Base-by-base conservation (phyloP, 2,329 filamentous ascomycete genomes). In the Aspergillus fumigatiaffinis region DNA sequence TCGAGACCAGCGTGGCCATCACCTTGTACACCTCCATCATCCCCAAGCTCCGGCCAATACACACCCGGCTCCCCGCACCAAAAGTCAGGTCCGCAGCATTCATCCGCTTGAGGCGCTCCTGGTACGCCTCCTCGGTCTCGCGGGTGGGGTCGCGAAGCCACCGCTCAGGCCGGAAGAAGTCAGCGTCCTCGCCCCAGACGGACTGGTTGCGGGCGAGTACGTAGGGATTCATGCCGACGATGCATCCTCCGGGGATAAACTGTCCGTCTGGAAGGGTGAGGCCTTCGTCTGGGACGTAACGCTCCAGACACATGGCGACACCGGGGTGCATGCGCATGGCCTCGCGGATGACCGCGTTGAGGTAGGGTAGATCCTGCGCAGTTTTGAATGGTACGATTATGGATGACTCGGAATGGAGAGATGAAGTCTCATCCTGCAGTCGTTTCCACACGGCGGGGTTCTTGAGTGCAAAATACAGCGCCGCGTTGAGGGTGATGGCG, bases 1-100 rank as follows among this genome's bases (percentile, higher is more conserved):
- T 21, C n/a, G 55, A 59, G 17, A 84, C 69, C 26, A 86, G 71
- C 38, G 81, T 78, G 4, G 82, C 82, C 38, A 84, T 70, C 38
- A 85, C 76, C 74, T 86, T 87, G 72, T 84, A 83, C 63, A 84
- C 83, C 69, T 85, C 82, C 28, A 84, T 70, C 44, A 84, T 70
- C 0, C 81, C 82, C 32, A 85, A 66, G 65, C 84, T 82, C 4
- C 80, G 76, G 21, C 82, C 82, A 57, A 84, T 83, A 65, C 82
- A 85, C 3, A 84, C 68, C 50, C 84, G 80, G 8, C 76, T 76
- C 26, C 82, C 82, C 10, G 78, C 82, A 23, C 82, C 82, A 61
- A 85, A 85, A 0, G 70, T 68, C 28, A 79, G 63, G 58, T 76
- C 72, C 0, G 72, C 62, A 29, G 71, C 67, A 47, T 76, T 76